Evolutionary conservation across 768 basidiomycete genomes (phyloP), one percentile per base, ranked within the genome.

Genomic region (Phlegmacium glaucopus): DNA sequence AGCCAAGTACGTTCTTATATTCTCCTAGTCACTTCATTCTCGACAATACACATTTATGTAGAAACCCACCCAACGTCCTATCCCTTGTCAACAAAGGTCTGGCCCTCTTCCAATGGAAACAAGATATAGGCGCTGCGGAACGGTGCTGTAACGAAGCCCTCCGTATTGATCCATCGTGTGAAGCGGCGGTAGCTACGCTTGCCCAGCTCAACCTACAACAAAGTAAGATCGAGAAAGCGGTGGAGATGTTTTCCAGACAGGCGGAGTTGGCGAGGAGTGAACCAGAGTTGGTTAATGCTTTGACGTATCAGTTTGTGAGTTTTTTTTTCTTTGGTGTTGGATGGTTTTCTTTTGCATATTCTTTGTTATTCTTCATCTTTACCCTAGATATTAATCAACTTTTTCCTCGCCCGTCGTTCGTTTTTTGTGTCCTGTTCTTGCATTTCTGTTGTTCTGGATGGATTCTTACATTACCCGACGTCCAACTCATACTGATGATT

Each of bases 51-150:
- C 9, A 39, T 25, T 25, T 39, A 18, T 15, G 10, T 42, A 71
- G 67, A 46, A 53, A 72, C 49, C 59, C 80, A 60, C 60, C 85
- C 44, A 99, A 98, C 64, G 95, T 96, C 17, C 77, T 98, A 3
- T 89, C 95, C 0, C 72, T 95, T 37, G 94, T 98, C 45, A 99
- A 99, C 83, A 96, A 95, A 63, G 94, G 94, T n/a, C 85, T 98
- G 16, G 88, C 93, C 0, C 61, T 97, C 40, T 98, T 85, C 78
- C 96, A 98, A 70, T 93, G 88, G 89, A 90, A 91, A 65, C 88
- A 95, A 61, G 92, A 98, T 61, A 77, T 91, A 48, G 75, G 72
- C 6, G 81, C 78, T 1, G 94, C 93, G 1, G 94, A 95, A 65
- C 69, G 72, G 15, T 87, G 92, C 62, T 94, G 93, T 62, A 74